Base-by-base conservation (phyloP, 2,329 filamentous ascomycete species). In the Bipolaris victoriae region DNA sequence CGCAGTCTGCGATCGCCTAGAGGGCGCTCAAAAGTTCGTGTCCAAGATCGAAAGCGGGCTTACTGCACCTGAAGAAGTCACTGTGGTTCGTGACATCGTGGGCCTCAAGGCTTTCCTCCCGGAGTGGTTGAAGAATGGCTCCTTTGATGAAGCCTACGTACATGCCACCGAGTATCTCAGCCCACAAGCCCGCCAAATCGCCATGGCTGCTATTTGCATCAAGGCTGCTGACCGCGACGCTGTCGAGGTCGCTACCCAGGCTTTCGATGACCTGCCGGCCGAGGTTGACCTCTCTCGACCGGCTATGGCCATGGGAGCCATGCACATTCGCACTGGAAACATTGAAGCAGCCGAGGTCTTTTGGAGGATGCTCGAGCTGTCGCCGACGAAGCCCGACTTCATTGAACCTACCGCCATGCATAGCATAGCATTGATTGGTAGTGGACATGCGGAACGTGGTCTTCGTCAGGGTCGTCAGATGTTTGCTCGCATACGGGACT, bases 351-450 rank as follows among this genome's bases (percentile, higher is more conserved):
- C 93, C 49, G 85, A 89, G 62, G 84, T 88, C 62, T 94, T 92
- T 79, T 97, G 94, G 92, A 84, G 86, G 51, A 82, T 90, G 55
- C 81, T 97, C 40, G 80, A 82, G 52, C 86, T 84, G 62, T 84
- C 81, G 37, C 83, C 87, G 2, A 83, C 87, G 57, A 82, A 86
- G 69, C 80, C 83, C 49, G 83, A 86, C 33, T 89, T 96, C 76
- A 90, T 97, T 61, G 92, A 97, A 79, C 90, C 92, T 22, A 90
- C 92, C 11, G 86, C 91, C 55, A 97, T 97, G 92, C 97, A 94
- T 70, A 87, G 90, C 13, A 87, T 96, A 55, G 91, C 92, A 46
- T 82, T 98, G 76, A 90, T 98, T 72, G 90, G 91, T 52, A 91
- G 90, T 61, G 92, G 92, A 40, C 88, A 92, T 69, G 85, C 93